Base-by-base conservation (phyloP, 192 early-diverging fungal species). In the Rhizoclosmatium sp. region DNA sequence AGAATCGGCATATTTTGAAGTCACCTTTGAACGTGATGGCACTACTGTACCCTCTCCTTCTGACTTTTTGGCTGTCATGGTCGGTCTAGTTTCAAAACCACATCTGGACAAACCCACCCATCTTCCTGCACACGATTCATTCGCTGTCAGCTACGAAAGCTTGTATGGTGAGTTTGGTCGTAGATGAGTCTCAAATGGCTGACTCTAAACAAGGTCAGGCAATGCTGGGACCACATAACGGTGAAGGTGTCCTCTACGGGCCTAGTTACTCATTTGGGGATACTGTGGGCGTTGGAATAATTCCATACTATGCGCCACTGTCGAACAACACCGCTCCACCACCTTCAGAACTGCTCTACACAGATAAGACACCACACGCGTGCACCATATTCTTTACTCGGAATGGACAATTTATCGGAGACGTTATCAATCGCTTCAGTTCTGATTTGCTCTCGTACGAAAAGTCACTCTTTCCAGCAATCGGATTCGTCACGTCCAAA, bases 371-470 rank as follows among this genome's bases (percentile, higher is more conserved):
- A 31, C 65, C 31, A 7, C 62, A 10, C 31, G 10, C 49, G 23
- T 16, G 12, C 49, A 31, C 39, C 21, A 39, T 86, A 16, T 86
- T 86, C 51, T 86, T 84, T 71, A 86, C 85, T 3, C 65, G 80
- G 10, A 86, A 86, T 64, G 85, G 85, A 2, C 58, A 80, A 4
- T 86, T 82, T 82, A 76, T 86, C 41, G 85, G 82, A 5, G 82
- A 86, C 69, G 82, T 81, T 19, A 80, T 82, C 2, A 16, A 56
- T 46, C 66, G 68, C 10, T 69, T 86, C 16, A 56, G 39, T 7
- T 60, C 47, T n/a, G 69, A 69, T 16, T 4, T 65, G 3, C n/a
- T 46, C 4, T 73, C 84, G 45, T 86, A 82, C 71, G 44, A 58
- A 5, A 46, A 45, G 2, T 4, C 42, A n/a, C 73, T 81, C 74